Evolutionary conservation across 257 asterid species (phyloP).

Genomic region (Scutellaria galericulata): DNA sequence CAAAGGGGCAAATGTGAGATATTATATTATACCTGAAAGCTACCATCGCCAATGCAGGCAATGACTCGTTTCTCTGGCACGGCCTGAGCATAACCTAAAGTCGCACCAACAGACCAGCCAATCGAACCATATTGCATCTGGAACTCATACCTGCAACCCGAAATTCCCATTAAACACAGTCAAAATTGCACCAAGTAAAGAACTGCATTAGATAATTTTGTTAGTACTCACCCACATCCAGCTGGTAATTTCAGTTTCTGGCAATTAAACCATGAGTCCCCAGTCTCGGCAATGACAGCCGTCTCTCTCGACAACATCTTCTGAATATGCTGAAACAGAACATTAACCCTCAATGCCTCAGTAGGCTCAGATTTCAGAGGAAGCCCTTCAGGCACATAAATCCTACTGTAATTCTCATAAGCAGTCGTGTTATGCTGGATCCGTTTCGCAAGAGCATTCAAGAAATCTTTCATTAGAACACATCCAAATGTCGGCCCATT

Average conservation of each 20-base stretch:
- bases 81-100: conserved; percentile 74
- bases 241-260: conserved; percentile 46
- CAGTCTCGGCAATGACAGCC: conserved; percentile 51
- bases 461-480: conserved; percentile 46
- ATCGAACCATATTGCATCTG: conserved; percentile 71
- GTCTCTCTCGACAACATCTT: conserved; percentile 43
- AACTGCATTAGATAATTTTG: not conserved
- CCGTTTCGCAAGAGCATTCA: conserved; percentile 36
- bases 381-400: conserved; percentile 42
- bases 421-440: conserved; percentile 43
- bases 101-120: conserved; percentile 60
- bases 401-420: conserved; percentile 47
- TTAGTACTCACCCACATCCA: conserved; percentile 43
- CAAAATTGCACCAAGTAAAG: not conserved
- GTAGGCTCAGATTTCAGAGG: conserved; percentile 37
- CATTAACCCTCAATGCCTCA: conserved; percentile 52
- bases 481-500: conserved; percentile 50
- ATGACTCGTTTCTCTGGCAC: conserved; percentile 58
- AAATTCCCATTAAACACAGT: conserved; percentile 17
- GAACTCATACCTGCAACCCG: conserved; percentile 50
- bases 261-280: conserved; percentile 55
- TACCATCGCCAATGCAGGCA: conserved; percentile 78
- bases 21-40: conserved; percentile 59
- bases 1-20: not conserved
- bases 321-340: conserved; percentile 48